Evolutionary conservation across 805 yeast species (phyloP).

Genomic region (Candida hungchunana): DNA sequence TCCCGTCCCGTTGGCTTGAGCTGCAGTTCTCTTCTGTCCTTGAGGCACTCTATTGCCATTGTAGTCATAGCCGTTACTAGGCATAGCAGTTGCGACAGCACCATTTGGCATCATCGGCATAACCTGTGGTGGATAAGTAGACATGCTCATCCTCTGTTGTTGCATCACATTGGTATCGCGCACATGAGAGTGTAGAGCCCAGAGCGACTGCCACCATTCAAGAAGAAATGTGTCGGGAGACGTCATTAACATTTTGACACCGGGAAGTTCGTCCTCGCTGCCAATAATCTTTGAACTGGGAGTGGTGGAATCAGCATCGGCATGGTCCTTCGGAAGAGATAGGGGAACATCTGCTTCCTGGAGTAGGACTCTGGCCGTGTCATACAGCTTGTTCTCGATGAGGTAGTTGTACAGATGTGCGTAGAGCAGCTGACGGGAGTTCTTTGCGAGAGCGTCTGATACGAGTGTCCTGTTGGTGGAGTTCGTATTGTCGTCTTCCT

Average conservation of each 20-base stretch:
- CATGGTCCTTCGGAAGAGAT: slow-evolving; percentile 18
- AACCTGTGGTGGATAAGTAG: too few species aligned
- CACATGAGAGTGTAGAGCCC: slow-evolving; percentile 45
- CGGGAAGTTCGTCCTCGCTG: slow-evolving; percentile 24
- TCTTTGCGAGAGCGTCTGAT: slow-evolving; percentile 43
- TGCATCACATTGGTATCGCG: slow-evolving; percentile 30
- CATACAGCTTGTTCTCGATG: slow-evolving; percentile 41
- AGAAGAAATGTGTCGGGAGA: slow-evolving; percentile 43
- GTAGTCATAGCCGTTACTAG: background rate
- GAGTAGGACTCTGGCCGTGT: slow-evolving; percentile 46
- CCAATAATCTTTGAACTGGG: slow-evolving; percentile 7
- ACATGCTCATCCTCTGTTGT: slow-evolving; percentile 13
- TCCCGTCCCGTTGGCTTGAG: slow-evolving; percentile 1
- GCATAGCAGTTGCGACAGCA: background rate
- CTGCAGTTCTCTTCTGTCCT: slow-evolving; percentile 1
- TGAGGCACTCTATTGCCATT: slow-evolving; percentile 1
- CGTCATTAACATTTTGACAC: slow-evolving; percentile 38
- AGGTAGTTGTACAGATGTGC: slow-evolving; percentile 52
- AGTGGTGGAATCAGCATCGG: background rate
- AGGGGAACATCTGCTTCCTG: slow-evolving; percentile 41
- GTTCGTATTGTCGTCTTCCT: slow-evolving; percentile 8
- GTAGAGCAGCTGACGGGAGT: slow-evolving; percentile 45
- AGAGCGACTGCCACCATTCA: slow-evolving; percentile 55
- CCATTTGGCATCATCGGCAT: too few species aligned
- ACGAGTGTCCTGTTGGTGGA: slow-evolving; percentile 26